Evolutionary conservation across 2,329 filamentous ascomycete genomes (phyloP), one percentile per base, ranked within the genome.

Genomic region (Lanzia echinophila): DNA sequence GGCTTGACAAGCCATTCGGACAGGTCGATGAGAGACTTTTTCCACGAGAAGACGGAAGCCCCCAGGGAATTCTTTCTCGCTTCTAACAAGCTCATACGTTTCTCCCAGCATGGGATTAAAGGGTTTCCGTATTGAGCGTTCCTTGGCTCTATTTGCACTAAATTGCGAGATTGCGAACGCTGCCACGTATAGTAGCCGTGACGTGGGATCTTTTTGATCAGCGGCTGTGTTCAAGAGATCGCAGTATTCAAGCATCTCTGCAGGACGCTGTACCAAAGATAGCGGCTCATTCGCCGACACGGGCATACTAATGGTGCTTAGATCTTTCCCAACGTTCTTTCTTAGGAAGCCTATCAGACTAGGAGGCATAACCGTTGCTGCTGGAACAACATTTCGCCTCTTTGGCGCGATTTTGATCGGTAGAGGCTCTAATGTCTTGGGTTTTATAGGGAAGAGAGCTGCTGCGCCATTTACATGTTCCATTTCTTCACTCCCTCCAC

Each of bases 61-160:
- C 53, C 79, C 79, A 0, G 81, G 79, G 0, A 79, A 72, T 61
- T 86, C 83, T 56, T 85, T 82, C 61, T 95, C 90, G 60, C 91
- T 86, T 42, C 92, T 85, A 32, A 99, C 81, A 34, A 99, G 81
- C 71, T 99, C 94, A 69, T 83, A 99, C 0, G 94, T 99, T 72
- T 99, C 94, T 47, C 94, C 94, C 0, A 99, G 82, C 74, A 99
- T 86, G 3, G 94, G 94, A 64, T 96, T 99, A 73, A 97, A 99
- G 0, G 94, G 94, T 68, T 99, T 99, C 60, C 94, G 88, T 56
- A 95, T 88, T 3, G 91, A 86, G 39, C 94, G 87, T 69, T 99
- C 94, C 67, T 90, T 95, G 58, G 90, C 84, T 31, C 94, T 84
- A 44, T 80, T 81, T 64, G 82, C 86, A 55, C 90, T 94, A 62